A percentile compares a stretch with the other conserved stretches of the same genome.
Conservation (phyloP, 148 eudicot species). For the Fallopia convolvulus region DNA sequence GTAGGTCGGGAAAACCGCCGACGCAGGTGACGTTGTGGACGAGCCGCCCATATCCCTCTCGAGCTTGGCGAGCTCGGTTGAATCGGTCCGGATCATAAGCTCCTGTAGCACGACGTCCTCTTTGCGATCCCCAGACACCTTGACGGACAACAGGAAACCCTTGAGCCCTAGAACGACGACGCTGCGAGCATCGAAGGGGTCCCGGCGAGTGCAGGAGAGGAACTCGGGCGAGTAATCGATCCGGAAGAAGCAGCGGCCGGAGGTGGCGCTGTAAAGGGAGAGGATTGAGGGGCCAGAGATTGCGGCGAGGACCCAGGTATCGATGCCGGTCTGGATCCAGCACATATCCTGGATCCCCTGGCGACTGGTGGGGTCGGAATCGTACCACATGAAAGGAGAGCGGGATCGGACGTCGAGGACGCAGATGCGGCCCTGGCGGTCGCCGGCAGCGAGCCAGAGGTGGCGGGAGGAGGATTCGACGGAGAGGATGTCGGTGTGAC, state of each 20-base stretch:
- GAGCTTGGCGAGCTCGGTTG: constrained; percentile 51
- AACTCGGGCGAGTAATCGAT: constrained; percentile 66
- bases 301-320: constrained; percentile 60
- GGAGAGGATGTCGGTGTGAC: constrained; percentile 36
- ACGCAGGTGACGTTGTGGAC: constrained; percentile 39
- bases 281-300: constrained; percentile 66
- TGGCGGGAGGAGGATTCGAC: constrained; percentile 28
- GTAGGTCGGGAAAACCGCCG: constrained; percentile 63
- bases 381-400: constrained; percentile 43
- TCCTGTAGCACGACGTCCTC: constrained; percentile 55
- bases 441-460: constrained; percentile 71
- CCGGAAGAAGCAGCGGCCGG: constrained; percentile 71
- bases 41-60: constrained; percentile 54
- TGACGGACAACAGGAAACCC: constrained; percentile 54
- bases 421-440: constrained; percentile 74
- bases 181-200: constrained; percentile 76
- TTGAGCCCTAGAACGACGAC: constrained; percentile 57
- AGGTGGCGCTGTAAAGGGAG: constrained; percentile 45
- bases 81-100: constrained; percentile 43
- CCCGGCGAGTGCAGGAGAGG: constrained; percentile 63
- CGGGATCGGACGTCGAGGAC: constrained; percentile 49
- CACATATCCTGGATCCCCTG: constrained; percentile 78
- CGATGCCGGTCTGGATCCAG: constrained; percentile 67
- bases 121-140: constrained; percentile 46
- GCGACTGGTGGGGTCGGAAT: constrained; percentile 21